Evolutionary conservation across 768 basidiomycete genomes (phyloP), one percentile per base, ranked within the genome.

Genomic region (Gymnopilus junonius): DNA sequence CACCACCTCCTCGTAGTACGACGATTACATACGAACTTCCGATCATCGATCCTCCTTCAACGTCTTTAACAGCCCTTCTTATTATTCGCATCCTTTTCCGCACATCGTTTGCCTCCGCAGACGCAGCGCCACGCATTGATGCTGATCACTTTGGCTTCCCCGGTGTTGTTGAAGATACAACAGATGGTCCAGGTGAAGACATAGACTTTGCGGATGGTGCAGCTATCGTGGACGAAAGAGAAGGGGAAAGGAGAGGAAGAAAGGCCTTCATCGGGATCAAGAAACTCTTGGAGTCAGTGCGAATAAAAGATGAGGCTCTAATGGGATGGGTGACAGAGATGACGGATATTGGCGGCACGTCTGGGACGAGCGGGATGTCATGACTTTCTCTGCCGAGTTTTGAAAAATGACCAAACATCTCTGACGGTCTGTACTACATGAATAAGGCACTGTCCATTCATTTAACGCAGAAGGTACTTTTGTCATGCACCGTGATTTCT

Each of bases 121-220:
- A 92, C 65, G 80, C 76, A 46, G 84, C 84, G 0, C 91, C 92
- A 32, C 83, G 91, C 27, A 88, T 82, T 2, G 90, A 93, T 70
- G 90, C 85, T 21, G 93, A 96, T 61, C 91, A 93, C 65, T 97
- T 95, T 74, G 95, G 95, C 0, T 93, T 97, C 74, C 95, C 95
- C 5, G 94, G 91, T 0, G 58, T 93, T 21, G 79, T 93, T 37
- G 91, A 93, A 64, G 92, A 91, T 21, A 82, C 84, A n/a, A 82
- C 84, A 17, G 90, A 87, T n/a, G 92, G 90, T 17, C 82, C 83
- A 58, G 27, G 55, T 42, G 85, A 86, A 54, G 74, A 61, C 6
- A 62, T 75, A 60, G 71, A 87, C 76, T 61, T 74, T 57, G 59
- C 82, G 76, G 75, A 87, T 79, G 62, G 79, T 81, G 70, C 75